Conservation (phyloP, 352 stramenopile species). For the Globisporangium ultimum region DNA sequence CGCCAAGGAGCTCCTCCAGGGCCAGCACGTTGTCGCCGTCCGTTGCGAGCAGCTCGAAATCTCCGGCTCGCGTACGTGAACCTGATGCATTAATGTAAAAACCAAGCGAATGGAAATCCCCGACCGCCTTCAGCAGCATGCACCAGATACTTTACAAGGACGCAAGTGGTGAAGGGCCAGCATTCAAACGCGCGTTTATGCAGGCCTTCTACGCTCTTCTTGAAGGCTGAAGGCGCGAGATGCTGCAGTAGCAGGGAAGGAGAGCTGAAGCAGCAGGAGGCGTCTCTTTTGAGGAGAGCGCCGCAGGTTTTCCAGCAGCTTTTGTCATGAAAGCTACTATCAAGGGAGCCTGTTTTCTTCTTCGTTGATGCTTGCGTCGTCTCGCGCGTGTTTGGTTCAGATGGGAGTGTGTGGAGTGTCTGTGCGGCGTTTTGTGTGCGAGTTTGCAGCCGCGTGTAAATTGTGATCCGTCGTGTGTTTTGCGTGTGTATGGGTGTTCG, state of each 20-base stretch:
- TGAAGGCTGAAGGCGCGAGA: neutral
- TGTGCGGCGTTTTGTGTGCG: neutral
- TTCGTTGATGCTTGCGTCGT: neutral
- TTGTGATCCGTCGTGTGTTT: neutral
- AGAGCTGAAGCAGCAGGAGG: neutral
- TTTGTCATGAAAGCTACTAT: neutral
- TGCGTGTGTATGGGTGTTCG: neutral
- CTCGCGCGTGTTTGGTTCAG: neutral
- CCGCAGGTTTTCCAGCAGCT: neutral
- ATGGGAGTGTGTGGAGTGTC: neutral
- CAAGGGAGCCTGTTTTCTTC: conserved; percentile 1
- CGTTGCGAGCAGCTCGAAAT: conserved; percentile 98
- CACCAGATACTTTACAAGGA: neutral
- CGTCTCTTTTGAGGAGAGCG: conserved; percentile 10
- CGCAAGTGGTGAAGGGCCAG: neutral
- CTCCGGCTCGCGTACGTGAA: conserved; percentile 93
- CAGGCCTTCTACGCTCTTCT: neutral
- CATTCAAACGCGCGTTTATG: neutral
- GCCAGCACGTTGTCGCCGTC: conserved; percentile 98
- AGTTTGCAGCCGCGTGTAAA: neutral
- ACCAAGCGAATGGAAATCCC: neutral
- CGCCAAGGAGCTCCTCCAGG: conserved; percentile 98
- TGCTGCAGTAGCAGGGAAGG: conserved; percentile 4
- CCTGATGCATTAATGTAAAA: conserved; percentile 2
- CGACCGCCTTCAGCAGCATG: neutral